phyloP scores from a whole-genome alignment of 257 asterid genomes.

The Nicotiana sylvestris region DNA sequence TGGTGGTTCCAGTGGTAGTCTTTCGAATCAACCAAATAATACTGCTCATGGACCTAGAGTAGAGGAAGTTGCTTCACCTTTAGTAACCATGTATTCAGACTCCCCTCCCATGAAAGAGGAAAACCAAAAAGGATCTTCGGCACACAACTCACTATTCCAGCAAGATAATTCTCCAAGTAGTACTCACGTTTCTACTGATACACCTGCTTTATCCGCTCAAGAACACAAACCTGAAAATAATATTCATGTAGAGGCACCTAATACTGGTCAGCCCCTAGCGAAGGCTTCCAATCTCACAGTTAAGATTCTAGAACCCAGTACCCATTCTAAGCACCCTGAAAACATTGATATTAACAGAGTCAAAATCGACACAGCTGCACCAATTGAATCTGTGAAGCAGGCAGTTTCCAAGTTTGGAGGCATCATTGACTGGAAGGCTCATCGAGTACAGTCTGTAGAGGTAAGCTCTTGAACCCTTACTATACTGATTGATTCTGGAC shows the following conservation, averaged over 20 bases:
- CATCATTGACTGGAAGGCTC: constrained; percentile 99
- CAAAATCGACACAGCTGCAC: constrained; percentile 82
- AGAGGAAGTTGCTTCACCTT: constrained; percentile 24
- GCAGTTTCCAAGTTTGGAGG: constrained; percentile 99
- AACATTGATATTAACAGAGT: constrained; percentile 25
- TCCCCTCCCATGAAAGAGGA: constrained; percentile 18
- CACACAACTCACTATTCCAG: constrained; percentile 12
- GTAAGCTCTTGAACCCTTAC: constrained; percentile 28
- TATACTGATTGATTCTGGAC: background rate
- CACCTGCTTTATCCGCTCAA: constrained; percentile 30
- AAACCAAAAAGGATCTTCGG: constrained; percentile 8
- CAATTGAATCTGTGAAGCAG: constrained; percentile 91
- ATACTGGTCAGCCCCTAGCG: constrained; percentile 23
- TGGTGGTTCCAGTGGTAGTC: background rate
- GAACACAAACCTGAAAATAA: constrained; percentile 21
- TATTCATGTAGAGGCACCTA: constrained; percentile 12
- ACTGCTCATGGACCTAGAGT: constrained; percentile 27
- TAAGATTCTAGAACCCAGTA: constrained; percentile 19
- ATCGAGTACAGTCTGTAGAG: constrained; percentile 80
- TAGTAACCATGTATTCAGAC: constrained; percentile 20
- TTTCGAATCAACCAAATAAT: constrained; percentile 12
- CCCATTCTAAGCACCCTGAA: constrained; percentile 21
- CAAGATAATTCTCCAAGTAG: constrained; percentile 18
- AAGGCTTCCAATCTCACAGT: constrained; percentile 24
- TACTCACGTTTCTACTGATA: constrained; percentile 20